A percentile compares a stretch with the other conserved stretches of the same genome.
phyloP scores from a whole-genome alignment of 2,329 filamentous ascomycete species.

The Colletotrichum orchidophilum region DNA sequence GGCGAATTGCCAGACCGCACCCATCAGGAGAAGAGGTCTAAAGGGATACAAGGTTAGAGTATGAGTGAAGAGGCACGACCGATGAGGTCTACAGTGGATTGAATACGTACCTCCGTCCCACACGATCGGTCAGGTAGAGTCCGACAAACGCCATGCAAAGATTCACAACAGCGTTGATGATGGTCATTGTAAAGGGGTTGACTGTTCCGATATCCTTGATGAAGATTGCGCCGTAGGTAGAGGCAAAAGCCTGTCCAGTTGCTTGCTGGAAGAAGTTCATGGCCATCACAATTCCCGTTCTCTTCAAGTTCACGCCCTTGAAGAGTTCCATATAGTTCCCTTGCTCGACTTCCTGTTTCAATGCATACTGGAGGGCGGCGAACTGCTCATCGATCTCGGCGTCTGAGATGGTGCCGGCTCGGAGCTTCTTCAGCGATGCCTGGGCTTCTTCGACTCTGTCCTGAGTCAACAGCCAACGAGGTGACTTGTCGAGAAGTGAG shows the following conservation, averaged over 20 bases:
- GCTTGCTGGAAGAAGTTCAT: slow-evolving; percentile 37
- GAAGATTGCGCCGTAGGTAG: slow-evolving; percentile 39
- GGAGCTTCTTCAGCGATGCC: slow-evolving; percentile 37
- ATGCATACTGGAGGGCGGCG: slow-evolving; percentile 12
- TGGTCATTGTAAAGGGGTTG: slow-evolving; percentile 41
- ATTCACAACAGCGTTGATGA: slow-evolving; percentile 24
- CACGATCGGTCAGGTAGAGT: slow-evolving; percentile 20
- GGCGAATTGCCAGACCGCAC: slow-evolving; percentile 17
- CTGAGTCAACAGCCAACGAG: slow-evolving; percentile 42
- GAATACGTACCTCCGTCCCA: slow-evolving; percentile 30
- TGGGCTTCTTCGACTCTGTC: slow-evolving; percentile 43
- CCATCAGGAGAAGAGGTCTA: slow-evolving; percentile 16
- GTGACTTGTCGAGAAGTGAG: slow-evolving; percentile 33
- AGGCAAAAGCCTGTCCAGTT: slow-evolving; percentile 36
- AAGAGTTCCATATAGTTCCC: slow-evolving; percentile 39
- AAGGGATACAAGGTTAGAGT: neutral
- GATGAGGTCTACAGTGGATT: too few relatives aligned
- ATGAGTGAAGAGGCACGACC: neutral
- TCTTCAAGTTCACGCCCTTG: slow-evolving; percentile 38
- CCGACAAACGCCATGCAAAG: slow-evolving; percentile 15
- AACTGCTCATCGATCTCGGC: slow-evolving; percentile 39
- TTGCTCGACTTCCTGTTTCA: slow-evolving; percentile 22
- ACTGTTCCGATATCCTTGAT: slow-evolving; percentile 41
- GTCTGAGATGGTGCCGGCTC: slow-evolving; percentile 36
- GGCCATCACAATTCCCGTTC: slow-evolving; percentile 38